These are phyloP conservation scores for Aciculosporium take DNA, from an alignment of 2,329 filamentous ascomycete species.

Conservation along the genomic window DNA sequence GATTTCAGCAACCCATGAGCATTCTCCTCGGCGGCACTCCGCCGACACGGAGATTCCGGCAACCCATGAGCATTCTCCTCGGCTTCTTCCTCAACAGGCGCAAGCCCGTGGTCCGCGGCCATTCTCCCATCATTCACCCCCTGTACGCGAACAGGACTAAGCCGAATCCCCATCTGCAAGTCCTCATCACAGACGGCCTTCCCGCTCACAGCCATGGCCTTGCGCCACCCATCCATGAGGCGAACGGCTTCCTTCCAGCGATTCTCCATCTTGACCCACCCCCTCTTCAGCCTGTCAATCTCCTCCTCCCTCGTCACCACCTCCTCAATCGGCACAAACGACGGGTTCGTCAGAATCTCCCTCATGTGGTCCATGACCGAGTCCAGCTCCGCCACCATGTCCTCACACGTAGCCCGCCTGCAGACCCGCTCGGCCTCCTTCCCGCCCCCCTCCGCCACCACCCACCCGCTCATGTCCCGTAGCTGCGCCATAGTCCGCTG, in stretches of 20 bases:
- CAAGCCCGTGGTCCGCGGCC: conserved; percentile 24
- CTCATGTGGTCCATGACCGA: conserved; percentile 67
- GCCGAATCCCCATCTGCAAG: conserved; percentile 51
- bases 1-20: conserved; percentile 10
- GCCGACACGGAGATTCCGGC: conserved; percentile 16
- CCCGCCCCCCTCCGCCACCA: conserved; percentile 23
- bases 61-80: conserved; percentile 12
- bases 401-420: conserved; percentile 35
- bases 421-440: conserved; percentile 18
- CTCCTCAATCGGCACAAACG: conserved; percentile 90
- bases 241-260: conserved; percentile 81
- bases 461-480: conserved; percentile 51
- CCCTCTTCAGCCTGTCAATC: conserved; percentile 65
- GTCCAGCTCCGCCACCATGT: conserved; percentile 63
- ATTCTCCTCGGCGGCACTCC: conserved; percentile 13
- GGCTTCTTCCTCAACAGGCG: conserved; percentile 34
- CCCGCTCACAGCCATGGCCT: conserved; percentile 58
- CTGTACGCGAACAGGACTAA: conserved; percentile 43
- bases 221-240: conserved; percentile 87
- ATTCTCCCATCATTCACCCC: conserved; percentile 34
- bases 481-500: conserved; percentile 57
- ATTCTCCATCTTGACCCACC: conserved; percentile 87
- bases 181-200: conserved; percentile 56
- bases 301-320: conserved; percentile 87
- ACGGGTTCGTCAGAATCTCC: conserved; percentile 80